Evolutionary conservation across 306 rosid species (phyloP).

Genomic region (Arachis stenosperma): DNA sequence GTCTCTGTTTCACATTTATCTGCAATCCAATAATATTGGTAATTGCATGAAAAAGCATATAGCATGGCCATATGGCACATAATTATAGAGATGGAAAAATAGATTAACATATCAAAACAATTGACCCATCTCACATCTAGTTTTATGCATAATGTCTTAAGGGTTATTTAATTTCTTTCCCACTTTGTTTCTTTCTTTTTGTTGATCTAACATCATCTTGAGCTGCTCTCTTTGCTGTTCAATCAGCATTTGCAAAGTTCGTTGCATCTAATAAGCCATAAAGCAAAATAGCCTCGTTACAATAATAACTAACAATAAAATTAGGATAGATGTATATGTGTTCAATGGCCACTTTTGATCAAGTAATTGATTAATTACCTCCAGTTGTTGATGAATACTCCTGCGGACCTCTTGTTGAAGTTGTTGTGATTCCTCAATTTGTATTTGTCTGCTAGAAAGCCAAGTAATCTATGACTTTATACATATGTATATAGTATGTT

Average conservation of each 20-base stretch:
- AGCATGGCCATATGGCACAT: slow-evolving; percentile 1
- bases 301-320: background rate
- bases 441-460: slow-evolving; percentile 38
- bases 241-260: slow-evolving; percentile 42
- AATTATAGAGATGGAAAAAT: background rate
- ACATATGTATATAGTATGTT: background rate
- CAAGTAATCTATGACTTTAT: background rate
- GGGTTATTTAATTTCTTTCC: slow-evolving; percentile 5
- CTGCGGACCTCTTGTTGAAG: slow-evolving; percentile 49
- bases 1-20: slow-evolving; percentile 14
- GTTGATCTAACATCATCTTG: slow-evolving; percentile 34
- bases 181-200: slow-evolving; percentile 29
- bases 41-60: background rate
- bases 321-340: background rate
- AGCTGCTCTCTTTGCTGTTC: slow-evolving; percentile 45
- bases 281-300: slow-evolving; percentile 1
- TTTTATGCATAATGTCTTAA: background rate
- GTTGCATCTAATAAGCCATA: slow-evolving; percentile 45
- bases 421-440: slow-evolving; percentile 49
- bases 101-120: background rate
- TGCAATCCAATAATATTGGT: background rate
- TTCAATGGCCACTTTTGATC: background rate
- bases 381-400: slow-evolving; percentile 47
- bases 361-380: slow-evolving; percentile 35
- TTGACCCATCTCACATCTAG: slow-evolving; percentile 2